Evolutionary conservation across 441 rosid species (phyloP), one percentile per base, ranked within the genome.

Genomic region (Erodium moschatum): DNA sequence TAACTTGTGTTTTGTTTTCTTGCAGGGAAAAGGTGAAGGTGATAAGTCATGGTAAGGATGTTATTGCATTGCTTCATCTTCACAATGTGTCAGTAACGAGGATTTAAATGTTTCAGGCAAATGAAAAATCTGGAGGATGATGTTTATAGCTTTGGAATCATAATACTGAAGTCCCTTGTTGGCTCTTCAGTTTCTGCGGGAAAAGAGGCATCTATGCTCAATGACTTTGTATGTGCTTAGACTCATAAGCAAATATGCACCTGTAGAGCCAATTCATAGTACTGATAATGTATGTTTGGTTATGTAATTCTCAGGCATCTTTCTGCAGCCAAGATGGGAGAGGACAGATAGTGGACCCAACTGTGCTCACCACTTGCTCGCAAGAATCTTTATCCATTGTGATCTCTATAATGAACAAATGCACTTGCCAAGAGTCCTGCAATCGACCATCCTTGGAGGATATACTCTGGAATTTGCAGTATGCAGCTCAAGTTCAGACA

Each of bases 131-230:
- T 83, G 54, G 89, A 83, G 66, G 89, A 85, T 67, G 89, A 83
- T 73, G 81, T 79, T 61, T 79, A 79, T 66, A 81, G 85, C 74
- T 85, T 85, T 54, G 86, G 87, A 16, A 77, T 76, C 79, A 75
- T 81, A 66, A 54, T 85, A 48, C 78, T 83, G 0, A 83, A 85
- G 77, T 76, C 89, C 3, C 71, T 85, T 13, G 61, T 72, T 5
- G 81, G 81, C 19, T 74, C 81, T 58, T 78, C 78, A 21, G 70
- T 74, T n/a, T 68, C 78, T 40, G 71, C 77, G 12, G 66, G 74
- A 67, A 72, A 72, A 72, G 84, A 75, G 70, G 70, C 67, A 62
- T 77, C 73, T 64, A 48, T 74, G 18, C 75, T 64, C 6, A 74
- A 77, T 15, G 81, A 83, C 58, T 40, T 85, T 81, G 89, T 85